These are phyloP conservation scores for Pleurotus tuoliensis DNA, from an alignment of 768 basidiomycete species.

Conservation along the genomic window DNA sequence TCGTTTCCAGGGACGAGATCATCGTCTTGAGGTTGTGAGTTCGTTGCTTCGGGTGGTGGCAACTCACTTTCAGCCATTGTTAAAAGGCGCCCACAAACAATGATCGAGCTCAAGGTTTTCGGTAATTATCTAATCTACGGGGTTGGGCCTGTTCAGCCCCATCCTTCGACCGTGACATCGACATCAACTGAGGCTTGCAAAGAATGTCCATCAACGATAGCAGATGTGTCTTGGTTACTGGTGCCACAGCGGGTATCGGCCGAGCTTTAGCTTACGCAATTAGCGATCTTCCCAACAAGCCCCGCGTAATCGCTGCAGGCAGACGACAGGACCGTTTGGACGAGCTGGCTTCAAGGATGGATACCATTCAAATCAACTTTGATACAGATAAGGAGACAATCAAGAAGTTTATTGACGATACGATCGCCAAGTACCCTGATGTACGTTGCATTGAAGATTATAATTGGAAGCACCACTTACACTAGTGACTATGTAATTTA, in stretches of 20 bases:
- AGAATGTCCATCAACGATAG: conserved; percentile 11
- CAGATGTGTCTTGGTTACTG: conserved; percentile 20
- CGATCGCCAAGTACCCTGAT: conserved; percentile 13
- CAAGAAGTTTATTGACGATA: conserved; percentile 23
- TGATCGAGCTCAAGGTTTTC: background rate
- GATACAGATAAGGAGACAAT: conserved; percentile 20
- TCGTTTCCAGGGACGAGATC: too few species aligned
- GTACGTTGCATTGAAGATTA: conserved; percentile 5
- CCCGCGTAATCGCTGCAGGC: conserved; percentile 35
- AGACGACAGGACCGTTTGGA: conserved; percentile 28
- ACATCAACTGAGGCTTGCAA: background rate
- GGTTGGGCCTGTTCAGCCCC: too few species aligned
- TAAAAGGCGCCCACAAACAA: background rate
- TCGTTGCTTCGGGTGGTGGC: background rate
- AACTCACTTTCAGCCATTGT: conserved; percentile 1
- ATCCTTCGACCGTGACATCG: too few species aligned
- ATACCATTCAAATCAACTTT: conserved; percentile 28
- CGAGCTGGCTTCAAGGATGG: conserved; percentile 14
- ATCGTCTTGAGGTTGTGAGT: too few species aligned
- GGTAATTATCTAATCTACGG: background rate
- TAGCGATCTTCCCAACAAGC: conserved; percentile 16
- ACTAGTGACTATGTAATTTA: conserved; percentile 15
- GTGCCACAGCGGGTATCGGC: conserved; percentile 12
- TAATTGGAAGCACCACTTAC: background rate
- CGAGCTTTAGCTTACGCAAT: conserved; percentile 2